Percentiles rank a stretch among this genome's conserved stretches.
Evolutionary conservation across 1,139 yeast species (phyloP).

Genomic region (Arxiozyma bovina): DNA sequence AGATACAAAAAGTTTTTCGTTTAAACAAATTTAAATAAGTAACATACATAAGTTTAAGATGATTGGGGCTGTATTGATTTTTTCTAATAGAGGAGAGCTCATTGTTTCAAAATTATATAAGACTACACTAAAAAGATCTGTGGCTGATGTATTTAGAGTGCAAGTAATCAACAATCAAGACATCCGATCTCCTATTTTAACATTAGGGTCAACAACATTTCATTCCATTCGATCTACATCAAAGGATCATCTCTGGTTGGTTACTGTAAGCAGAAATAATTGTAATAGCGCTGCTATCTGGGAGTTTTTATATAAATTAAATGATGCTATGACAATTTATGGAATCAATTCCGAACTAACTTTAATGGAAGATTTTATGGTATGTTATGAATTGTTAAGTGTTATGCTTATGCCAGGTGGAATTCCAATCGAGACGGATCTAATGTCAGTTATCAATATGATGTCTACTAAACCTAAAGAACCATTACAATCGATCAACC

Average conservation of each 20-base stretch:
- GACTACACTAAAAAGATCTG: slow-evolving; percentile 59
- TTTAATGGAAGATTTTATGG: slow-evolving; percentile 51
- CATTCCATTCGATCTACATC: slow-evolving; percentile 57
- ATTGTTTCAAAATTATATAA: slow-evolving; percentile 66
- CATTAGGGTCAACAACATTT: slow-evolving; percentile 88
- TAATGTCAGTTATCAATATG: slow-evolving; percentile 33
- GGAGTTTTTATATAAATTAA: slow-evolving; percentile 63
- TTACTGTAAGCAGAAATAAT: slow-evolving; percentile 81
- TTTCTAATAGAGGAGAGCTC: slow-evolving; percentile 78
- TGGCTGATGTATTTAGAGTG: slow-evolving; percentile 84
- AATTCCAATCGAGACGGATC: slow-evolving; percentile 66
- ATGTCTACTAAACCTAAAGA: slow-evolving; percentile 22
- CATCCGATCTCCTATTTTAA: slow-evolving; percentile 70
- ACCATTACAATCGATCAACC: not conserved
- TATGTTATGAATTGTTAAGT: slow-evolving; percentile 68
- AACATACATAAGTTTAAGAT: slow-evolving; percentile 30
- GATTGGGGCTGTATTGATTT: slow-evolving; percentile 75
- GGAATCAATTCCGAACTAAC: slow-evolving; percentile 21
- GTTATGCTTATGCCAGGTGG: slow-evolving; percentile 70
- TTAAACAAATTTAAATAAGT: no score
- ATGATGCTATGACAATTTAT: slow-evolving; percentile 19
- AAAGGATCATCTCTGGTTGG: slow-evolving; percentile 52
- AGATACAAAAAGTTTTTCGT: not conserved
- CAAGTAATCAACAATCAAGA: slow-evolving; percentile 69
- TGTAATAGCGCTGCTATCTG: slow-evolving; percentile 74